phyloP scores from a whole-genome alignment of 495 filamentous ascomycete species.

The Aspergillus baeticus region DNA sequence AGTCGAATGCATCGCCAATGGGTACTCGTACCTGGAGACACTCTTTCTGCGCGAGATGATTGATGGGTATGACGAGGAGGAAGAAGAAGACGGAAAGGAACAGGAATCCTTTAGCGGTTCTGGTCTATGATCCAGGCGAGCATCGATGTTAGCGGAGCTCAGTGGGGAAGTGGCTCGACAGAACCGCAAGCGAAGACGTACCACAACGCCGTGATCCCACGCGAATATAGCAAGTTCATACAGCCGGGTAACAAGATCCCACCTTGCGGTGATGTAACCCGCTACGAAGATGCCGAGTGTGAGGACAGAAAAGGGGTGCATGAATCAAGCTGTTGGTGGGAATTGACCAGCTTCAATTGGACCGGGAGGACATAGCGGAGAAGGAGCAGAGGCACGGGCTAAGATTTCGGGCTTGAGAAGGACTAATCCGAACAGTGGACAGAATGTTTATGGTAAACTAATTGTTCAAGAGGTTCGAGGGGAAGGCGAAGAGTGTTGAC shows the following conservation, averaged over 20 bases:
- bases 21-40: constrained; percentile 56
- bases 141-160: not conserved
- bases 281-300: constrained; percentile 97
- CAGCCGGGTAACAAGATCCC: constrained; percentile 92
- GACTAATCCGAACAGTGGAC: too few species aligned
- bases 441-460: not conserved
- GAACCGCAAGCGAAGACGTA: constrained; percentile 45
- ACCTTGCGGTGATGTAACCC: constrained; percentile 98
- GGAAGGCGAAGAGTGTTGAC: too few species aligned
- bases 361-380: constrained; percentile 23
- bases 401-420: not conserved
- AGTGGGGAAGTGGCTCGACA: constrained; percentile 1
- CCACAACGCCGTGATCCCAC: constrained; percentile 97
- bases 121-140: constrained; percentile 41
- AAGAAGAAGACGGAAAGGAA: constrained; percentile 76
- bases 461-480: not conserved
- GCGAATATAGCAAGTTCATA: constrained; percentile 97
- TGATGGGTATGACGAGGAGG: constrained; percentile 69
- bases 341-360: constrained; percentile 29
- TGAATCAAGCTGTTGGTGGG: constrained; percentile 54
- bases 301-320: constrained; percentile 95
- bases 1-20: not conserved
- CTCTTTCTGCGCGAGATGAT: constrained; percentile 69
- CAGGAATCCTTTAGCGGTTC: constrained; percentile 71
- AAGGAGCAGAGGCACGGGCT: not conserved